Evolutionary conservation across 805 yeast species (phyloP), one percentile per base, ranked within the genome.

Genomic region (Candida silvatica): DNA sequence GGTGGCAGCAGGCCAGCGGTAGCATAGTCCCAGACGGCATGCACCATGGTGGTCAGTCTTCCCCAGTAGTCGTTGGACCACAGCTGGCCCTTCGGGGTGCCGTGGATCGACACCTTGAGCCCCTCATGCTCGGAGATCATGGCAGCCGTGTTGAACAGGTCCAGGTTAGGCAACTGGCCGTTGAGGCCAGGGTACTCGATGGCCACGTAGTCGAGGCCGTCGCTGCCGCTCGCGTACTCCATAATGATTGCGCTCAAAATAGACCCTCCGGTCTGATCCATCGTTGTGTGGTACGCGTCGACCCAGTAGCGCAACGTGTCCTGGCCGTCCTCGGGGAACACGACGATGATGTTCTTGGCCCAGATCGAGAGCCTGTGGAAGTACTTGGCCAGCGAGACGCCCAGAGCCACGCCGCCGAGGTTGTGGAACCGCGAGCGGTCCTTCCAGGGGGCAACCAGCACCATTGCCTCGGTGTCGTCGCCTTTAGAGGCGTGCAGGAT

Each of bases 91-190:
- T 58, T 57, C 6, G 73, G 62, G 2, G 76, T 62, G 1, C 73
- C 69, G 45, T 87, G 94, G 29, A 90, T 57, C 12, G 83, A 68
- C 4, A 80, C 71, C 30, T 68, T 69, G 45, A 88, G 67, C 9
- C 80, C 80, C 59, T 88, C 97, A 49, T 84, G 86, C 40, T 75
- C 74, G 4, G 81, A 68, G 23, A 86, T 69, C 31, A 71, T 62
- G n/a, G 77, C 77, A 3, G 84, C 94, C 19, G 87, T 73, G 52
- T 92, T 92, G 31, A 92, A 62, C 37, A 92, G 61, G 59, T 92
- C 99, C 48, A 92, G 67, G 54, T 92, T 92, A 12, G 99, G 99
- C 44, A 88, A 67, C 58, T 87, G 97, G 16, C 99, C 99, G 51
- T 92, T 92, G 39, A 88, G 65, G 0, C 98, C 98, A 40, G 82